phyloP scores from a whole-genome alignment of 257 asterid species.

The Solanum boliviense region DNA sequence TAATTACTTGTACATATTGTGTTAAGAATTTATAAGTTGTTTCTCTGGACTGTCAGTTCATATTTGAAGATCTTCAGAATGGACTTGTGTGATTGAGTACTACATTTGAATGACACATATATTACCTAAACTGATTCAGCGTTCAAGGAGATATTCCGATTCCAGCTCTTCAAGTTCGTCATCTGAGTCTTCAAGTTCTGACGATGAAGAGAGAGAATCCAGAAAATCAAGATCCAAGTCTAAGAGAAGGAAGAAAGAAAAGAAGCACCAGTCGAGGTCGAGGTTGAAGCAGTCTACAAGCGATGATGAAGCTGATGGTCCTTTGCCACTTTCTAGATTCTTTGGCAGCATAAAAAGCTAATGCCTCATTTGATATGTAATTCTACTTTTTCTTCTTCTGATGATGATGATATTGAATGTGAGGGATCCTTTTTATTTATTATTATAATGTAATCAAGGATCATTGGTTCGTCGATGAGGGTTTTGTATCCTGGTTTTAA shows the following conservation, averaged over 20 bases:
- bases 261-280: conserved; percentile 40
- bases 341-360: conserved; percentile 57
- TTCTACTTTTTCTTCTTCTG: neutral
- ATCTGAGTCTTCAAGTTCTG: conserved; percentile 60
- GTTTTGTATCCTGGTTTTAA: neutral
- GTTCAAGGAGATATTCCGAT: conserved; percentile 53
- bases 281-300: conserved; percentile 44
- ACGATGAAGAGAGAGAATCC: conserved; percentile 59
- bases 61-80: neutral
- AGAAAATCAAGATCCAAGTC: conserved; percentile 52
- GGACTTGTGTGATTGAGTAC: neutral
- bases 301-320: conserved; percentile 49
- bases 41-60: neutral
- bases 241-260: conserved; percentile 66
- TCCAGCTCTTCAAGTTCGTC: conserved; percentile 59
- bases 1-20: neutral
- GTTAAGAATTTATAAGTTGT: neutral
- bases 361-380: conserved; percentile 1
- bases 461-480: neutral
- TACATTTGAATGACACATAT: neutral
- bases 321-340: conserved; percentile 82
- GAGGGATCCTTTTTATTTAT: neutral
- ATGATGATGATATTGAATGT: neutral
- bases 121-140: conserved; percentile 27
- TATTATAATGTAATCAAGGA: neutral